phyloP scores from a whole-genome alignment of 2,329 filamentous ascomycete species.

The Neonectria hederae region DNA sequence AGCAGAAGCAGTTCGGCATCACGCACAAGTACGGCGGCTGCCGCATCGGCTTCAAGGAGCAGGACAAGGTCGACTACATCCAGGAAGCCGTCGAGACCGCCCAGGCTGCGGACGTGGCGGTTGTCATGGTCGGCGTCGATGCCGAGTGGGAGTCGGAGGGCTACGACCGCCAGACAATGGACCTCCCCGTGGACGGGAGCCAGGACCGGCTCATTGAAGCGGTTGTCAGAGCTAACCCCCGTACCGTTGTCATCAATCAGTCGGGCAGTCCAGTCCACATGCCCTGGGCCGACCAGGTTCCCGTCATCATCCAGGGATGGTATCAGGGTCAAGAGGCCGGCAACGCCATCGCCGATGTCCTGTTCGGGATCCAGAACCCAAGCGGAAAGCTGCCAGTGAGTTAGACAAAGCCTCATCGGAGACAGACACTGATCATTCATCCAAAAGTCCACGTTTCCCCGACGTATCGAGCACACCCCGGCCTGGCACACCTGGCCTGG shows the following conservation, averaged over 20 bases:
- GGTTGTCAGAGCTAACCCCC: slow-evolving; percentile 69
- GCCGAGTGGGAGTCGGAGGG: slow-evolving; percentile 81
- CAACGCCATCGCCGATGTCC: slow-evolving; percentile 71
- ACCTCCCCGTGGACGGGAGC: slow-evolving; percentile 67
- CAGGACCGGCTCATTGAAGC: slow-evolving; percentile 69
- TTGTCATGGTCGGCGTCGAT: slow-evolving; percentile 75
- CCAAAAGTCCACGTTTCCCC: slow-evolving; percentile 70
- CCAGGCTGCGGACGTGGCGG: slow-evolving; percentile 70
- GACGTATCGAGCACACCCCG: slow-evolving; percentile 70
- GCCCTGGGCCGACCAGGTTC: slow-evolving; percentile 72
- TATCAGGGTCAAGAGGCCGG: slow-evolving; percentile 73
- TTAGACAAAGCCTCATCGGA: background rate
- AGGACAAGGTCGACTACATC: slow-evolving; percentile 69
- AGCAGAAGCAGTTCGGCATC: slow-evolving; percentile 65
- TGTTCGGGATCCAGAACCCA: slow-evolving; percentile 74
- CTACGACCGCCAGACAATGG: slow-evolving; percentile 77
- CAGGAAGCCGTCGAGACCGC: slow-evolving; percentile 72
- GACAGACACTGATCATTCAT: background rate
- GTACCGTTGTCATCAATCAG: slow-evolving; percentile 72
- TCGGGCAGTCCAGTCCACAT: slow-evolving; percentile 59
- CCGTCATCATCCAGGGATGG: slow-evolving; percentile 69
- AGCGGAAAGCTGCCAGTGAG: slow-evolving; percentile 73
- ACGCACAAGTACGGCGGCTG: slow-evolving; percentile 76
- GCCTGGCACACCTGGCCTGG: slow-evolving; percentile 79
- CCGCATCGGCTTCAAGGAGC: slow-evolving; percentile 75